Percentiles rank a stretch among this genome's conserved stretches.
Conservation (phyloP, 2,329 filamentous ascomycete species). For the Tolypocladium amazonense region DNA sequence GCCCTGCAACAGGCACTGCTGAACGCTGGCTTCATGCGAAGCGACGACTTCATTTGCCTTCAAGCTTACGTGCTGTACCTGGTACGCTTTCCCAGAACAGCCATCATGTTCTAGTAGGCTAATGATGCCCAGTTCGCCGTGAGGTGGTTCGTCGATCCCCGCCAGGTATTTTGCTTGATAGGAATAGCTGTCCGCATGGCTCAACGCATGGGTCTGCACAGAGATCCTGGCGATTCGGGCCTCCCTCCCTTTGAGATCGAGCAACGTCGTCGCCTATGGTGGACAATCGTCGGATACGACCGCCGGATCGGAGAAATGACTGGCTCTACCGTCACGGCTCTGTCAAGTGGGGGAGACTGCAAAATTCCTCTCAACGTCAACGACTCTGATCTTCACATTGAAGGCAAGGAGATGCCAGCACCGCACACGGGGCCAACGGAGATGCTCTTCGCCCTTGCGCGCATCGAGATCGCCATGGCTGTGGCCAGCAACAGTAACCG, state of each 20-base stretch:
- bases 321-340: conserved; percentile 44
- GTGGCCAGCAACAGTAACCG: conserved; percentile 36
- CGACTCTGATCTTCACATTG: conserved; percentile 46
- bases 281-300: conserved; percentile 60
- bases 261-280: conserved; percentile 63
- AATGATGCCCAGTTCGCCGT: conserved; percentile 25
- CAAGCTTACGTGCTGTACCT: conserved; percentile 60
- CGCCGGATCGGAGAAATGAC: conserved; percentile 58
- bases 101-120: not conserved
- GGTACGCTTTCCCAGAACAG: conserved; percentile 23
- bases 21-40: conserved; percentile 56
- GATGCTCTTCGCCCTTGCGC: conserved; percentile 47
- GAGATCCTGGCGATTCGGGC: conserved; percentile 43
- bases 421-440: conserved; percentile 43
- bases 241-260: conserved; percentile 53
- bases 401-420: conserved; percentile 43
- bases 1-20: conserved; percentile 55
- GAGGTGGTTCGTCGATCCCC: conserved; percentile 48
- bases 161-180: conserved; percentile 36
- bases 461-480: conserved; percentile 46
- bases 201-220: conserved; percentile 58
- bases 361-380: conserved; percentile 50
- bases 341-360: conserved; percentile 43
- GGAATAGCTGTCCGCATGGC: conserved; percentile 58
- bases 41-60: conserved; percentile 52